Evolutionary conservation across 495 filamentous ascomycete species (phyloP).

Genomic region (Barbatosphaeria neglecta): DNA sequence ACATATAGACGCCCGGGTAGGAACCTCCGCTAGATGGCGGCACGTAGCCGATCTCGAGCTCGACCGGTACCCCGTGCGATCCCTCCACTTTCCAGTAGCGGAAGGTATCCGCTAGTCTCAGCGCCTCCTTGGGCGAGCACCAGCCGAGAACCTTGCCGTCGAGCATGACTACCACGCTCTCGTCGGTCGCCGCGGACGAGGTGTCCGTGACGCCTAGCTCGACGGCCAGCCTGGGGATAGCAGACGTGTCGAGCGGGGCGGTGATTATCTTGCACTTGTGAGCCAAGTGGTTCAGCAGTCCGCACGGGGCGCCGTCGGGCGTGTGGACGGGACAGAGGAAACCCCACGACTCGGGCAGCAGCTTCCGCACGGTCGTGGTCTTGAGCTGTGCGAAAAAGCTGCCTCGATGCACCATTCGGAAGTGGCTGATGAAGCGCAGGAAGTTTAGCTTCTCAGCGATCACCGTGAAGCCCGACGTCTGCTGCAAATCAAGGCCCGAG

Average conservation of each 20-base stretch:
- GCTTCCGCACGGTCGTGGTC: constrained; percentile 89
- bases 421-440: constrained; percentile 95
- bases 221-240: constrained; percentile 56
- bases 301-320: constrained; percentile 89
- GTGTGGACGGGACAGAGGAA: constrained; percentile 97
- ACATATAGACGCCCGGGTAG: constrained; percentile 93
- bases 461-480: constrained; percentile 86
- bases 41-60: constrained; percentile 85
- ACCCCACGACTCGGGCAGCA: constrained; percentile 93
- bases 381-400: constrained; percentile 97
- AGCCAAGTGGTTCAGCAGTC: constrained; percentile 86
- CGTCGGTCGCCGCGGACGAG: constrained; percentile 61
- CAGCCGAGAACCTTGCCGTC: constrained; percentile 85
- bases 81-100: constrained; percentile 94
- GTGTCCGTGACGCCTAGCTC: constrained; percentile 65
- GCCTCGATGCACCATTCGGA: constrained; percentile 97
- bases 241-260: constrained; percentile 52
- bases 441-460: constrained; percentile 99
- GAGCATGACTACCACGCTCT: constrained; percentile 77
- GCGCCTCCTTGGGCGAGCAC: constrained; percentile 73
- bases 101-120: constrained; percentile 66
- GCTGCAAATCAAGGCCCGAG: constrained; percentile 86
- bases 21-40: constrained; percentile 79
- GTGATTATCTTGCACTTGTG: constrained; percentile 92
- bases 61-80: constrained; percentile 65